These are phyloP conservation scores for Strobilomyces dryophilus DNA, from an alignment of 768 basidiomycete species.

Conservation along the genomic window DNA sequence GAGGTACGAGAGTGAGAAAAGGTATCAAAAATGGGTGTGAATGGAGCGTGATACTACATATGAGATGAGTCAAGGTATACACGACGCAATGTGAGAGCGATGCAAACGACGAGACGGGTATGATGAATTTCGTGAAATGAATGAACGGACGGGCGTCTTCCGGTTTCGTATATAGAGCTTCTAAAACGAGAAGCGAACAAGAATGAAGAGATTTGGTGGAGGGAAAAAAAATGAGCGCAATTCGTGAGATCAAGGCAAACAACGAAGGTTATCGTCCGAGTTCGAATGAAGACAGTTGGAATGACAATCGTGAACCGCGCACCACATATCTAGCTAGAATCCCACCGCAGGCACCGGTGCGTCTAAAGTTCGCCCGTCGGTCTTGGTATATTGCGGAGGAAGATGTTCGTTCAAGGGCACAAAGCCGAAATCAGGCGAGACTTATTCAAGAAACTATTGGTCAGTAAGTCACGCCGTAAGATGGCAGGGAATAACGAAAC, in stretches of 20 bases:
- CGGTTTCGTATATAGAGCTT: conserved; percentile 32
- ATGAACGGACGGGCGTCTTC: conserved; percentile 31
- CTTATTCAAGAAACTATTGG: conserved; percentile 41
- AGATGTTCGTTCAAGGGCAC: conserved; percentile 79
- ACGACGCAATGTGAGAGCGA: conserved; percentile 36
- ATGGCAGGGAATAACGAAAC: conserved; percentile 18
- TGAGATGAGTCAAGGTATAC: conserved; percentile 35
- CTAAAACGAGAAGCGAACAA: conserved; percentile 26
- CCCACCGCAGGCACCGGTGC: conserved; percentile 21
- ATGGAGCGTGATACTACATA: conserved; percentile 35
- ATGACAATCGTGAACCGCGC: conserved; percentile 24
- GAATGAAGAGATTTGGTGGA: conserved; percentile 16
- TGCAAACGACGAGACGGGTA: conserved; percentile 34
- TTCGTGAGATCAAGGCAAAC: conserved; percentile 31
- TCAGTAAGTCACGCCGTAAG: conserved; percentile 46
- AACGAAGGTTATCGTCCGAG: conserved; percentile 28
- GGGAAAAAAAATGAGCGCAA: conserved; percentile 28
- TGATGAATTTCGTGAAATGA: conserved; percentile 34
- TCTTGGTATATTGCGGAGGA: conserved; percentile 58
- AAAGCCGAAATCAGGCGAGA: conserved; percentile 84
- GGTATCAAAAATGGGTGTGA: conserved; percentile 35
- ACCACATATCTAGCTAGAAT: conserved; percentile 31
- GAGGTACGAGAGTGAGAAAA: conserved; percentile 16
- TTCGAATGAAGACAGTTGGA: conserved; percentile 31
- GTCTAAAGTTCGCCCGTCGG: conserved; percentile 47